Evolutionary conservation across 2,329 filamentous ascomycete species (phyloP), one percentile per base, ranked within the genome.

Genomic region (Fusarium circinatum): DNA sequence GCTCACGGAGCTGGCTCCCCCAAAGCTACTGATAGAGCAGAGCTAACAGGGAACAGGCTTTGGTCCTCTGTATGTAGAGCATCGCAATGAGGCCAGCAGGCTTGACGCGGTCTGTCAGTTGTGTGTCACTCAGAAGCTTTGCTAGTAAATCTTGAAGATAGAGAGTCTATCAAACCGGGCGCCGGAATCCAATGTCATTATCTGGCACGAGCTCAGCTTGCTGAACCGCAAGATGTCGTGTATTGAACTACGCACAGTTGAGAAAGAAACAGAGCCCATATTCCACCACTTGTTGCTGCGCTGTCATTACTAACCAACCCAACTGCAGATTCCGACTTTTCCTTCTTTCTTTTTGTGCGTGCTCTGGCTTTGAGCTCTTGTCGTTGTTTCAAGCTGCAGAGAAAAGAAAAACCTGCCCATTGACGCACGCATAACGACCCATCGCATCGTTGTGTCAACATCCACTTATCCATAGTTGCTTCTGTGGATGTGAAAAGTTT

Each of bases 1-100:
- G 71, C 75, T 75, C 59, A 77, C 65, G 73, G 68, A 71, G 76
- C 71, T 51, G 68, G 69, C 63, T 68, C 67, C 51, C 59, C 61
- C 47, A 58, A 55, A 41, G 49, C 56, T 58, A 70, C 74, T 69
- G 63, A 69, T 67, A 62, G 54, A 74, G 48, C 44, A 59, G 68
- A 68, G 56, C 70, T 69, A 70, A 75, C 65, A 63, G 39, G 65
- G 63, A 69, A 66, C 54, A 60, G 62, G 56, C 62, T 54, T 70
- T 68, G 65, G 57, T 70, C 55, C 59, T 65, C 32, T 34, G 32
- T 34, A 56, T 58, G 42, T 51, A 36, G 18, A 60, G 45, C 59
- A 70, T 61, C 34, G 52, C 47, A 34, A 51, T 48, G 70, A 66
- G 60, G 73, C 68, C 68, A 75, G 70, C 66, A 60, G 51, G 60